phyloP scores from a whole-genome alignment of 345 rosid species.

The Eucalyptus regnans region DNA sequence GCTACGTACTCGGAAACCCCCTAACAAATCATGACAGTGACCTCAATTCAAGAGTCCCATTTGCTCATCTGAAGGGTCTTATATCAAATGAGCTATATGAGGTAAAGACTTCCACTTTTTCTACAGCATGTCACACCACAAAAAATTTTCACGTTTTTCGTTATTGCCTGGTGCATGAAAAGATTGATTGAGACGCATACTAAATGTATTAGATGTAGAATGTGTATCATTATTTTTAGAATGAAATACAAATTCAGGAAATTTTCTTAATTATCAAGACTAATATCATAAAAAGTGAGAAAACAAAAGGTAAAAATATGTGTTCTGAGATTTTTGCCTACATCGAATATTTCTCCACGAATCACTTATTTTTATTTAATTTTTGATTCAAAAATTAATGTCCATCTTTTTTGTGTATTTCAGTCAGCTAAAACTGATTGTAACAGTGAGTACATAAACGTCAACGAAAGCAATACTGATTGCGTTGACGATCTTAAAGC shows the following conservation, averaged over 20 bases:
- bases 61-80: conserved; percentile 4
- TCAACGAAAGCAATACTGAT: background rate
- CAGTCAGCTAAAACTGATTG: background rate
- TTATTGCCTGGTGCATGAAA: no score
- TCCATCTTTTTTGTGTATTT: accelerated
- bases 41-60: conserved; percentile 7
- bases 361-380: background rate
- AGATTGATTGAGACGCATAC: background rate
- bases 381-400: background rate
- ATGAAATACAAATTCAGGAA: background rate
- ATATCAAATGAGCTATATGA: conserved; percentile 2
- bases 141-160: no score
- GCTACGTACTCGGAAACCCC: conserved; percentile 19
- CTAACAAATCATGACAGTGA: background rate
- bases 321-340: background rate
- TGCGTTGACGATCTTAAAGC: background rate
- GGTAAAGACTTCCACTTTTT: background rate
- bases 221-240: background rate
- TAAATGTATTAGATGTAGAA: background rate
- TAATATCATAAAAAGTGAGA: background rate
- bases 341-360: background rate
- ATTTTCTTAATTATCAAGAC: background rate
- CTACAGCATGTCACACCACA: accelerated
- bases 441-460: background rate
- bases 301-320: background rate